Evolutionary conservation across 164 flowering plant species (phyloP).

Genomic region (Aristolochia californica): DNA sequence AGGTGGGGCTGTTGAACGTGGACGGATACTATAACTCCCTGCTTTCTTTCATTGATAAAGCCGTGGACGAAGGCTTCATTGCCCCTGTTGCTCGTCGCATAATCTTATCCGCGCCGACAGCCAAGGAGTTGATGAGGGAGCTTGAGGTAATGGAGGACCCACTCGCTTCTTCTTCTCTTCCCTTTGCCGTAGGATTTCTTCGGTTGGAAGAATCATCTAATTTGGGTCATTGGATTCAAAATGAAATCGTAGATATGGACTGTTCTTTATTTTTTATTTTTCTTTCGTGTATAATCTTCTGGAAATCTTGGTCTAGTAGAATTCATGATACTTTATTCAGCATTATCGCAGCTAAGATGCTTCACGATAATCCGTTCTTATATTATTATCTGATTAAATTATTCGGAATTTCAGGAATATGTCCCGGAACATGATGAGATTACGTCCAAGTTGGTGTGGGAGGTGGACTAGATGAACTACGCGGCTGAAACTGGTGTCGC

Average conservation of each 20-base stretch:
- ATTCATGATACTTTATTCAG: no score
- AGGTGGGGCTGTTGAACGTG: constrained; percentile 7
- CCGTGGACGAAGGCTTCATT: constrained; percentile 7
- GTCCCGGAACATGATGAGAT: not conserved
- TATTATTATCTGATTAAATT: no score
- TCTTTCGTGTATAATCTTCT: no score
- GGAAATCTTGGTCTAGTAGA: no score
- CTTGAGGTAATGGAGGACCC: not conserved
- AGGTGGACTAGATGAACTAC: not conserved
- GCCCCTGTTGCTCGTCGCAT: not conserved
- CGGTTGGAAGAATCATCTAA: no score
- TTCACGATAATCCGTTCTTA: no score
- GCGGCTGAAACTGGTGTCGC: not conserved
- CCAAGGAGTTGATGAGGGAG: constrained; percentile 4
- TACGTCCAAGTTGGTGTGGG: constrained; percentile 4
- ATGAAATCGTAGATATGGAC: no score
- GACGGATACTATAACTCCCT: constrained; percentile 11
- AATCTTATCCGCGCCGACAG: constrained; percentile 6
- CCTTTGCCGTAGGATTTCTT: no score
- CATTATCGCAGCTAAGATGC: no score
- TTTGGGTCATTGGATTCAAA: no score
- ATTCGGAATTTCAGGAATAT: constrained; percentile 3
- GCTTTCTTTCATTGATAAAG: constrained; percentile 8
- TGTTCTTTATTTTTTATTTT: no score
- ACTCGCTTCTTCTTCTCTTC: no score